Percentiles rank a stretch among this genome's conserved stretches.
Conservation (phyloP, 2,329 filamentous ascomycete genomes). For the Stemphylium lycopersici region DNA sequence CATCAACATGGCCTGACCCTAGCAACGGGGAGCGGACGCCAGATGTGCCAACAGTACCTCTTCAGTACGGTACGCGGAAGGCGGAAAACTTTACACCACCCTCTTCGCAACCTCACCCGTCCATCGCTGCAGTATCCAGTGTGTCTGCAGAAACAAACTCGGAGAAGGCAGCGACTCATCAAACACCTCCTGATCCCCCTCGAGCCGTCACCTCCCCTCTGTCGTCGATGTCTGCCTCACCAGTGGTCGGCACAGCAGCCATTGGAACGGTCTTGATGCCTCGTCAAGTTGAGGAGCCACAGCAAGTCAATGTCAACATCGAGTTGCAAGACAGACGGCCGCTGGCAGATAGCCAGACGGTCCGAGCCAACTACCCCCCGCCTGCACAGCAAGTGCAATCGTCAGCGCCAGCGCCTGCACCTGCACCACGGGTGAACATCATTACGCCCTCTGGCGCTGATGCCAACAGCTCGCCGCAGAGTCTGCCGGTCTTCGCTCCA, state of each 20-base stretch:
- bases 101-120: neutral
- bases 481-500: slow-evolving; percentile 39
- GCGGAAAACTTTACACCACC: slow-evolving; percentile 28
- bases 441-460: slow-evolving; percentile 15
- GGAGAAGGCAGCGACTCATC: slow-evolving; percentile 11
- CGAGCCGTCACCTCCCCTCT: slow-evolving; percentile 31
- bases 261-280: slow-evolving; percentile 43
- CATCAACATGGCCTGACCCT: slow-evolving; percentile 43
- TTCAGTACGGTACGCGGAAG: slow-evolving; percentile 26
- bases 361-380: slow-evolving; percentile 24
- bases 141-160: neutral
- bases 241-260: slow-evolving; percentile 40
- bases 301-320: slow-evolving; percentile 41
- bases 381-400: slow-evolving; percentile 21
- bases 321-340: slow-evolving; percentile 38
- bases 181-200: slow-evolving; percentile 19
- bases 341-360: slow-evolving; percentile 18
- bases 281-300: slow-evolving; percentile 35
- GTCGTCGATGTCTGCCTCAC: slow-evolving; percentile 40
- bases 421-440: slow-evolving; percentile 21
- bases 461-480: slow-evolving; percentile 21
- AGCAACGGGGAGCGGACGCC: slow-evolving; percentile 34
- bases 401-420: slow-evolving; percentile 27
- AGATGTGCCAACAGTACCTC: slow-evolving; percentile 43
- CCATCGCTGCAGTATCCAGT: neutral